These are phyloP conservation scores for Erigeron philadelphicus DNA, from an alignment of 140 eudicot species.

Conservation along the genomic window DNA sequence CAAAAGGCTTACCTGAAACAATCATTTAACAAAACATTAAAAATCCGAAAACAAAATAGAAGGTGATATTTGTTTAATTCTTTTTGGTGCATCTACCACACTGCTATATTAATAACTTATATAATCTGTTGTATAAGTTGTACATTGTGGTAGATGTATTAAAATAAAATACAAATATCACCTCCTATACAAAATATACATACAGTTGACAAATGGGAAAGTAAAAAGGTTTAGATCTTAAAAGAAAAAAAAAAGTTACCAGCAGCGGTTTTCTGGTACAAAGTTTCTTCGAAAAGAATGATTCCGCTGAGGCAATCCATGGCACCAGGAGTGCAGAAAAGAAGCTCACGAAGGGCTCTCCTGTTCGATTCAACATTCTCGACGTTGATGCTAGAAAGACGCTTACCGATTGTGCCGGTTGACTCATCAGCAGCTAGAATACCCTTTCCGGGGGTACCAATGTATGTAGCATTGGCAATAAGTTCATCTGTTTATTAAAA, in stretches of 20 bases:
- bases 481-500: constrained; percentile 39
- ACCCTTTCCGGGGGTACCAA: constrained; percentile 70
- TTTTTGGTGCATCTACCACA: too few relatives aligned
- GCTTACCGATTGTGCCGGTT: constrained; percentile 69
- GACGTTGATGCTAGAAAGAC: constrained; percentile 48
- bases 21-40: background rate
- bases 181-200: too few relatives aligned
- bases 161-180: too few relatives aligned
- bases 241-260: constrained; percentile 5
- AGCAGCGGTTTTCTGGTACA: constrained; percentile 55
- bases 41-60: too few relatives aligned
- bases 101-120: too few relatives aligned
- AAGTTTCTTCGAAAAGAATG: constrained; percentile 62
- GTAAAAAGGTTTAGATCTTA: background rate
- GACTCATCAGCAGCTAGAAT: constrained; percentile 71
- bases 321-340: constrained; percentile 59
- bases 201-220: too few relatives aligned
- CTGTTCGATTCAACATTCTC: constrained; percentile 58
- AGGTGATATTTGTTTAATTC: too few relatives aligned
- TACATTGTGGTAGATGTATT: too few relatives aligned
- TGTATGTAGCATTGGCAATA: constrained; percentile 54
- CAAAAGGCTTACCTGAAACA: constrained; percentile 51
- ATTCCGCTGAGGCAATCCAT: constrained; percentile 48
- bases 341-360: constrained; percentile 56
- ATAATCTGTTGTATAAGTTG: too few relatives aligned